These are phyloP conservation scores for Sinapis alba DNA, from an alignment of 441 rosid genomes.

Conservation along the genomic window DNA sequence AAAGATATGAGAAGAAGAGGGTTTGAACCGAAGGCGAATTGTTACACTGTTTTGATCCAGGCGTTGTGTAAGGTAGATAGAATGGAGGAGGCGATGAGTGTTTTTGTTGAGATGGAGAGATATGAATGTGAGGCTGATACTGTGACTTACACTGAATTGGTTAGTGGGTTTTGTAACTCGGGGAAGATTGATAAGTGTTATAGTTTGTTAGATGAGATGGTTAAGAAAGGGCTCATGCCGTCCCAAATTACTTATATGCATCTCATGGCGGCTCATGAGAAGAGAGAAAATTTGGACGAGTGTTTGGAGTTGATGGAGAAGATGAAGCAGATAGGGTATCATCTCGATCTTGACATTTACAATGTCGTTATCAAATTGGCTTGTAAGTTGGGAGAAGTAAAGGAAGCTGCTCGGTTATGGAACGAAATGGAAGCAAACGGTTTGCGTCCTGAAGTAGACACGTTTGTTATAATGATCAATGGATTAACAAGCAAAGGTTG, in stretches of 20 bases:
- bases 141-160: conserved; percentile 67
- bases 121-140: conserved; percentile 67
- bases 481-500: conserved; percentile 64
- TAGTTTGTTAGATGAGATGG: conserved; percentile 61
- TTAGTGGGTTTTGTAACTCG: conserved; percentile 79
- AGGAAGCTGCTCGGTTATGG: conserved; percentile 61
- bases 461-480: conserved; percentile 63
- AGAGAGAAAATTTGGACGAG: conserved; percentile 67
- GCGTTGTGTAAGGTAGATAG: conserved; percentile 63
- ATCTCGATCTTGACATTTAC: conserved; percentile 55
- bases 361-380: conserved; percentile 70
- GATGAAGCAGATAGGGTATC: conserved; percentile 63
- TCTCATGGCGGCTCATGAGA: conserved; percentile 75
- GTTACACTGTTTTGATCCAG: conserved; percentile 75
- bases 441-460: conserved; percentile 71
- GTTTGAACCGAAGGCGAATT: conserved; percentile 59
- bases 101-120: conserved; percentile 73
- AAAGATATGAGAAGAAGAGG: conserved; percentile 73
- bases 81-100: conserved; percentile 70
- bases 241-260: conserved; percentile 63
- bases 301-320: conserved; percentile 57
- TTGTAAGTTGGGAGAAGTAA: conserved; percentile 68
- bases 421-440: conserved; percentile 70
- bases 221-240: conserved; percentile 54
- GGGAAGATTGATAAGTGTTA: conserved; percentile 63